Base-by-base conservation (phyloP, 495 filamentous ascomycete genomes). In the Glonium stellatum region DNA sequence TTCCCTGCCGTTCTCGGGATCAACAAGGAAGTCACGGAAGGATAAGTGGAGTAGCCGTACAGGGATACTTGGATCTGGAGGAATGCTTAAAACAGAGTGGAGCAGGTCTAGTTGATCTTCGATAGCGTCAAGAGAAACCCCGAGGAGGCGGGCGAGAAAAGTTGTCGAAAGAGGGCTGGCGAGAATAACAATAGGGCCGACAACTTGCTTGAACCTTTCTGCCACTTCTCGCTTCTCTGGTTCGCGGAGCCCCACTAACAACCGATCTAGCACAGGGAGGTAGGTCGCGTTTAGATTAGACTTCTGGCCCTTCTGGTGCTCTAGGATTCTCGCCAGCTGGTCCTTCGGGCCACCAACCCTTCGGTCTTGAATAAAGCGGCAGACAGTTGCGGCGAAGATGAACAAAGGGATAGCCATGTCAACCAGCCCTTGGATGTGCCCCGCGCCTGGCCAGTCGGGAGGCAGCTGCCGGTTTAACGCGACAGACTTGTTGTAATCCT, bases 381-480 rank as follows among this genome's bases (percentile, higher is more conserved):
- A 63, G 15, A 59, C 41, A 2, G 63, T 66, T n/a, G 54, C 54
- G 3, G 63, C 63, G 31, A 66, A 66, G 31, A 66, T 66, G 42
- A 66, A 66, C 22, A 66, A 48, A n/a, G 75, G 72, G 37, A 65
- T 64, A 12, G 78, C 70, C 51, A 68, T 70, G 31, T 71, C 25
- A 15, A 67, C 68, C 0, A 81, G 66, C 13, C 23, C 39, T 23
- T 64, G 9, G 51, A 76, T 67, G 13, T 23, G 36, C 15, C 62
- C 9, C 23, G 68, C 31, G 4, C 72, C 69, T 0, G 79, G 79
- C 79, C 77, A 82, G 19, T 61, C 47, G 18, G 25, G 5, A 13
- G 23, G 15, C 18, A 60, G 47, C 39, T 35, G 0, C 9, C 22
- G 21, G 39, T 35, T 13, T 27, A 31, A 27, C 18, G 11, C 44